A percentile compares a stretch with the other conserved stretches of the same genome.
Evolutionary conservation across 495 filamentous ascomycete species (phyloP).

Genomic region (Immersiella caudata): DNA sequence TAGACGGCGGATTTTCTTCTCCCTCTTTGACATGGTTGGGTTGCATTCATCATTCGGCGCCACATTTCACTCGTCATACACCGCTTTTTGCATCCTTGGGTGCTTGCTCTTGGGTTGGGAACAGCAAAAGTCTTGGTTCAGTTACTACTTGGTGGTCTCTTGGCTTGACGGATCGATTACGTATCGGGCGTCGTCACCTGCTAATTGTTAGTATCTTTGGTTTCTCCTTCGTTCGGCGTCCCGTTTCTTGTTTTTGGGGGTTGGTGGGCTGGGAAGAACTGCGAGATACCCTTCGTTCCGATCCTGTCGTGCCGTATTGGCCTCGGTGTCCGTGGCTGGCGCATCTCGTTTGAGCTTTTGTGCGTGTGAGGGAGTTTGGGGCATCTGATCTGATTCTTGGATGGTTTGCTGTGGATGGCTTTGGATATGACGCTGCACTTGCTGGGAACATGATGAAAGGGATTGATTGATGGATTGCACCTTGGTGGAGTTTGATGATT

Average conservation of each 20-base stretch:
- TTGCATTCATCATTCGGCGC: not conserved
- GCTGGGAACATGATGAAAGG: not conserved
- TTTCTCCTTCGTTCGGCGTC: not conserved
- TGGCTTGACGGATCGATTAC: not conserved
- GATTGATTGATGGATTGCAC: not conserved
- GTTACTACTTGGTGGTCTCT: not conserved
- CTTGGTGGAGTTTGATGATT: not conserved
- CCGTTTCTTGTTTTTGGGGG: not conserved
- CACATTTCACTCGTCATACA: not conserved
- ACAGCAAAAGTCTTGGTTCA: not conserved
- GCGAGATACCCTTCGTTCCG: constrained; percentile 8
- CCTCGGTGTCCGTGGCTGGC: not conserved
- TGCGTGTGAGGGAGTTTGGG: no score
- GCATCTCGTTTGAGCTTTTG: not conserved
- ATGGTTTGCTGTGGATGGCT: no score
- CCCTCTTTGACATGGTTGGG: not conserved
- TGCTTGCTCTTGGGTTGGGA: not conserved
- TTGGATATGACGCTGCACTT: not conserved
- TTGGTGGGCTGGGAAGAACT: not conserved
- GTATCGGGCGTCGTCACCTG: not conserved
- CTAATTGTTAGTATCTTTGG: not conserved
- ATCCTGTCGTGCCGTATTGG: not conserved
- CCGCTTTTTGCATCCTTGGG: not conserved
- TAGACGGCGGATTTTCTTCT: not conserved
- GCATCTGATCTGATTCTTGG: no score